phyloP scores from a whole-genome alignment of 2,329 filamentous ascomycete genomes.

The Fusarium brachygibbosum region DNA sequence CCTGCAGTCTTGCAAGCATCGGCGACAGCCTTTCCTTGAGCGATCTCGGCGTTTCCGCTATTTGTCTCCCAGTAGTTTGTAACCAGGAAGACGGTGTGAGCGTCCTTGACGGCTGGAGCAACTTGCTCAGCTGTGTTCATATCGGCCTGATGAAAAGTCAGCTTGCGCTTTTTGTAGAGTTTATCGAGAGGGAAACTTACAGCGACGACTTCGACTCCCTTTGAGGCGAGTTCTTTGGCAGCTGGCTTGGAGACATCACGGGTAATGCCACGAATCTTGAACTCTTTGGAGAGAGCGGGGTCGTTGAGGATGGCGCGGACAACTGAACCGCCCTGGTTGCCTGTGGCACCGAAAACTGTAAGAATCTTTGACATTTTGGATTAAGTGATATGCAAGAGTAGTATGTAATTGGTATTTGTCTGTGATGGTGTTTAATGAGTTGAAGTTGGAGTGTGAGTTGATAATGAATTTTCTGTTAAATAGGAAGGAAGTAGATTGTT shows the following conservation, averaged over 20 bases:
- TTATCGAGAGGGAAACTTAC: slow-evolving; percentile 39
- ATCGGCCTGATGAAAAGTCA: slow-evolving; percentile 54
- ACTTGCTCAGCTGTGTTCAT: slow-evolving; percentile 55
- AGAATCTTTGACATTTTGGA: slow-evolving; percentile 55
- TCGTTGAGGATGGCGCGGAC: slow-evolving; percentile 61
- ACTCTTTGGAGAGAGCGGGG: slow-evolving; percentile 59
- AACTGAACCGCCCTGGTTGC: slow-evolving; percentile 64
- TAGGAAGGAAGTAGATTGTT: neutral
- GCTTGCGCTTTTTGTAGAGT: neutral
- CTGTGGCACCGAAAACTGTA: slow-evolving; percentile 64
- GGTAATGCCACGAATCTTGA: slow-evolving; percentile 62
- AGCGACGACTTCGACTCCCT: slow-evolving; percentile 60
- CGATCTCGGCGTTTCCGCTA: slow-evolving; percentile 54
- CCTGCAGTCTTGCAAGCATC: slow-evolving; percentile 61
- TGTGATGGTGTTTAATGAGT: neutral
- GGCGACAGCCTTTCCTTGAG: slow-evolving; percentile 61
- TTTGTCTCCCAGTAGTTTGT: slow-evolving; percentile 57
- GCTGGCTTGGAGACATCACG: slow-evolving; percentile 59
- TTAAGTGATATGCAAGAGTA: neutral
- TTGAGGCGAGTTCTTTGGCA: slow-evolving; percentile 55
- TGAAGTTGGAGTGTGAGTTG: neutral
- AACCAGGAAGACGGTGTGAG: slow-evolving; percentile 60
- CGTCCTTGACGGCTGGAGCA: slow-evolving; percentile 56
- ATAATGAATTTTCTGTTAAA: neutral
- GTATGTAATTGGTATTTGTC: neutral